Percentiles rank a stretch among this genome's conserved stretches.
These are phyloP conservation scores for Elongisporangium prolatum DNA, from an alignment of 352 stramenopile species.

Conservation along the genomic window DNA sequence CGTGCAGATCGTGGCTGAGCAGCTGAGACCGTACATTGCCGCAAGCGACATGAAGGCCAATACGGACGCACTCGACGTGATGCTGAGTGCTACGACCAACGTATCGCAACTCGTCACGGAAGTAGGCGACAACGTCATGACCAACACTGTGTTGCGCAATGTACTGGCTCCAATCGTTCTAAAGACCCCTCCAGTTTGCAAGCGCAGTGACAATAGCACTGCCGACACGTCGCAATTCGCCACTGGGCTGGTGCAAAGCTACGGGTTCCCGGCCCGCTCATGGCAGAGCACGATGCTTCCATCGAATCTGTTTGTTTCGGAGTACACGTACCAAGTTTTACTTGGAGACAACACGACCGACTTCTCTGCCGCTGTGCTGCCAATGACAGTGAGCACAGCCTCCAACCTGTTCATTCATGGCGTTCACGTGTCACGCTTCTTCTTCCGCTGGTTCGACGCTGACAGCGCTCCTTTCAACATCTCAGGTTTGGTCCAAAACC, in stretches of 20 bases:
- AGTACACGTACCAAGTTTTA: not conserved
- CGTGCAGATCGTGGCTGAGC: not conserved
- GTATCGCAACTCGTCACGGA: not conserved
- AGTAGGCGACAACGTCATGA: not conserved
- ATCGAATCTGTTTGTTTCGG: not conserved
- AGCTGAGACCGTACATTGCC: not conserved
- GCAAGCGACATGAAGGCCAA: not conserved
- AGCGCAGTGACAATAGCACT: not conserved
- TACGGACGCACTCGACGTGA: not conserved
- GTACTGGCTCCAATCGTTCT: not conserved
- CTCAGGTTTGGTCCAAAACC: not conserved
- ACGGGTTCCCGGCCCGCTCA: not conserved
- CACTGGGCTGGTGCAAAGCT: not conserved
- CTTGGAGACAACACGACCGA: not conserved
- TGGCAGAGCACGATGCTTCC: not conserved
- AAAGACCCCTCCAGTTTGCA: not conserved
- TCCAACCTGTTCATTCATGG: not conserved
- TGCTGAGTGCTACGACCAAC: not conserved
- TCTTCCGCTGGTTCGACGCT: not conserved
- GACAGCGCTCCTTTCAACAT: not conserved
- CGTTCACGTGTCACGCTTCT: not conserved
- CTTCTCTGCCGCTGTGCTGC: not conserved
- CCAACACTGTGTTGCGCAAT: not conserved
- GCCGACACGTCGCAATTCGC: not conserved
- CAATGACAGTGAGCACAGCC: not conserved